These are phyloP conservation scores for Cytospora paraplurivora DNA, from an alignment of 2,329 filamentous ascomycete species.

Conservation along the genomic window DNA sequence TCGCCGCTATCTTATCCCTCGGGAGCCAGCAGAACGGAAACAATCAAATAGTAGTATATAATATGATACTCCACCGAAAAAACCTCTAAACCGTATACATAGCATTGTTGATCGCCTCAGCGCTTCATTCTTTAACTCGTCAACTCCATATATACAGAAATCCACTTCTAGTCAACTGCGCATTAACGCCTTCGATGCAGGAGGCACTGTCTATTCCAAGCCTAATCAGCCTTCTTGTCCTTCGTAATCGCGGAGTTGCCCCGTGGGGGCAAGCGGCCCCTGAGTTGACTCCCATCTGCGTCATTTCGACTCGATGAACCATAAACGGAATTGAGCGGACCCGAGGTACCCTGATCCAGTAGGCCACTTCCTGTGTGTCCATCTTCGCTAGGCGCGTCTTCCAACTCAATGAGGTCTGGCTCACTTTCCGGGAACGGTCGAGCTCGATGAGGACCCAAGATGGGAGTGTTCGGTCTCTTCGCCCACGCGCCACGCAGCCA, in stretches of 20 bases:
- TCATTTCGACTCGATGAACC: conserved; percentile 45
- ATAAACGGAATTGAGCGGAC: conserved; percentile 38
- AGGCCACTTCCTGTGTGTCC: conserved; percentile 37
- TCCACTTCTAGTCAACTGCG: conserved; percentile 27
- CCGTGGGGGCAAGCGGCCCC: conserved; percentile 40
- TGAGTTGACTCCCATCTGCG: conserved; percentile 40
- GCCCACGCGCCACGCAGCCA: conserved; percentile 85
- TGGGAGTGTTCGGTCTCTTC: conserved; percentile 58
- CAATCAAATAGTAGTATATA: conserved; percentile 1
- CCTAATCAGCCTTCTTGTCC: conserved; percentile 51
- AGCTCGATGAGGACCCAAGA: conserved; percentile 39
- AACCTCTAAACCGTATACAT: conserved; percentile 22
- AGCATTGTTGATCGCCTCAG: conserved; percentile 15
- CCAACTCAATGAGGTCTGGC: conserved; percentile 72
- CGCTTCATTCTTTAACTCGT: conserved; percentile 13
- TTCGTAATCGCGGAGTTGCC: conserved; percentile 36
- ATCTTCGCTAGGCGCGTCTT: conserved; percentile 62
- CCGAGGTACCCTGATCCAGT: conserved; percentile 30
- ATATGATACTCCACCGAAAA: conserved; percentile 22
- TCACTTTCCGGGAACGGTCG: conserved; percentile 42
- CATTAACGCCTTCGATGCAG: conserved; percentile 26
- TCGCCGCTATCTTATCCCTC: background rate
- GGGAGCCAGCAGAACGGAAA: background rate
- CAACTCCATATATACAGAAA: conserved; percentile 26
- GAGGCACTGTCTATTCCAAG: conserved; percentile 12